Evolutionary conservation across 768 basidiomycete genomes (phyloP).

Genomic region (Pulveroboletus sp.): DNA sequence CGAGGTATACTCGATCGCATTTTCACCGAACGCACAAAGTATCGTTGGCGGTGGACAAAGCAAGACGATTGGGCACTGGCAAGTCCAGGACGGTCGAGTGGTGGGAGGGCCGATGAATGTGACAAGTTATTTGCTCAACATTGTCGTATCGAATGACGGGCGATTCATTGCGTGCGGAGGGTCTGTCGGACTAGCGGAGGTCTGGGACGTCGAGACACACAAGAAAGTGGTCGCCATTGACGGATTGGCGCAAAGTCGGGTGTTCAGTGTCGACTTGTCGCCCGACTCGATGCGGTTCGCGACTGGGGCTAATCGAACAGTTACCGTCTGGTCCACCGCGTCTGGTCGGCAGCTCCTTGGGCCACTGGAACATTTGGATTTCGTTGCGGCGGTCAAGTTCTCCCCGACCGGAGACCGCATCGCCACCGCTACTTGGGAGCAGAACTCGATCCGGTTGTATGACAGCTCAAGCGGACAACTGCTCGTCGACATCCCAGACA

Average conservation of each 20-base stretch:
- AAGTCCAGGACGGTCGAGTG: neutral
- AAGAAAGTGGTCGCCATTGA: neutral
- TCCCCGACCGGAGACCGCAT: slow-evolving; percentile 22
- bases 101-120: slow-evolving; percentile 2
- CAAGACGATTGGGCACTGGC: slow-evolving; percentile 5
- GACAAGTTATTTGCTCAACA: neutral
- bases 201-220: slow-evolving; percentile 7
- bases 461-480: slow-evolving; percentile 1
- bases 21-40: slow-evolving; percentile 1
- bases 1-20: slow-evolving; percentile 2
- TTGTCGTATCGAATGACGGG: slow-evolving; percentile 8
- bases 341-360: slow-evolving; percentile 2
- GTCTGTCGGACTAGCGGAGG: slow-evolving; percentile 1
- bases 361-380: slow-evolving; percentile 1
- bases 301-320: slow-evolving; percentile 1
- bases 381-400: slow-evolving; percentile 14
- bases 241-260: neutral
- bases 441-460: slow-evolving; percentile 2
- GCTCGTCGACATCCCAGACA: slow-evolving; percentile 4
- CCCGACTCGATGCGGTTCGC: slow-evolving; percentile 7
- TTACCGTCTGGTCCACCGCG: slow-evolving; percentile 2
- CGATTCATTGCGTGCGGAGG: slow-evolving; percentile 4
- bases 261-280: slow-evolving; percentile 7
- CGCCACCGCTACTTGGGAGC: slow-evolving; percentile 12
- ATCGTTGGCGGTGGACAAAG: slow-evolving; percentile 4